These are phyloP conservation scores for Periconia macrospinosa DNA, from an alignment of 2,329 filamentous ascomycete genomes.

Conservation along the genomic window DNA sequence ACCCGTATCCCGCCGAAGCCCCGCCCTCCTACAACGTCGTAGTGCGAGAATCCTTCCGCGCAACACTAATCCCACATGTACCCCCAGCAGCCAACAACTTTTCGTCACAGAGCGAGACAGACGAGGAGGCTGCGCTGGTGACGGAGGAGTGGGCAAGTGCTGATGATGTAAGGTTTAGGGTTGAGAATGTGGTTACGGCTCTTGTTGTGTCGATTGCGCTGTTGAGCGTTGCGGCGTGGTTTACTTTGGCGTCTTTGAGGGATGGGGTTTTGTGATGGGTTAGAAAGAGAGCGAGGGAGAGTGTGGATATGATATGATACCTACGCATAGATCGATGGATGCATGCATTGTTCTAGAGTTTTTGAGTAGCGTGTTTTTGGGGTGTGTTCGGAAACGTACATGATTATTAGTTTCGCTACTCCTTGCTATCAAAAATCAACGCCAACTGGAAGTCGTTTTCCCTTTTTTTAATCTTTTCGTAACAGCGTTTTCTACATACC, in stretches of 20 bases:
- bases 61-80: constrained; percentile 29
- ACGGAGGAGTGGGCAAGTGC: constrained; percentile 15
- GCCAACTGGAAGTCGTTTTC: no score
- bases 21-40: constrained; percentile 30
- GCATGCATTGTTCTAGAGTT: no score
- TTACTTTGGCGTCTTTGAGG: constrained; percentile 10
- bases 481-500: no score
- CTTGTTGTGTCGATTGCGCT: constrained; percentile 24
- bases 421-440: no score
- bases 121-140: neutral
- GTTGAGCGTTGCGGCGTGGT: constrained; percentile 20
- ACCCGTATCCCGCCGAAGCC: constrained; percentile 27
- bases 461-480: no score
- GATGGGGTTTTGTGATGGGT: no score
- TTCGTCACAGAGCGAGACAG: neutral
- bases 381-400: no score
- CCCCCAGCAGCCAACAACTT: neutral
- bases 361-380: no score
- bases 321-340: no score
- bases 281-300: no score
- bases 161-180: constrained; percentile 27
- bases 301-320: no score
- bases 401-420: no score
- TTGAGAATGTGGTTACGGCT: constrained; percentile 28
- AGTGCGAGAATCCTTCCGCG: constrained; percentile 27